A percentile compares a stretch with the other conserved stretches of the same genome.
Conservation (phyloP, 1,284 basidiomycete genomes). For the Coniferiporia sulphurascens region DNA sequence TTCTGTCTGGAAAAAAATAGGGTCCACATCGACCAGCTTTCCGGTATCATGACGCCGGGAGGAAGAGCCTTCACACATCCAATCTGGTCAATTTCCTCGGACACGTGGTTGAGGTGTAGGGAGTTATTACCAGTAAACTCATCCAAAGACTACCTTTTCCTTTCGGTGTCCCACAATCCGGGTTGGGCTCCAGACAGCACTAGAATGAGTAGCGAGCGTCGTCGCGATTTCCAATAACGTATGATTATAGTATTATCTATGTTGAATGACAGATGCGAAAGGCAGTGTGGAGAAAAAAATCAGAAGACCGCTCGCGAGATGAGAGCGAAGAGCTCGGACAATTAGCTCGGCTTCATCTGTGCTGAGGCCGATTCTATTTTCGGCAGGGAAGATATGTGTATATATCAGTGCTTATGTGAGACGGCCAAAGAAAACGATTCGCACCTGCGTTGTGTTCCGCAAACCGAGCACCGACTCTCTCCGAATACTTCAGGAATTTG, state of each 20-base stretch:
- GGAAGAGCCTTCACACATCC: no score
- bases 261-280: background rate
- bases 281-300: background rate
- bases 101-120: no score
- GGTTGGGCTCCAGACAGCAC: background rate
- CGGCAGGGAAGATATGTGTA: background rate
- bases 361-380: slow-evolving; percentile 5
- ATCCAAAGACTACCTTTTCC: background rate
- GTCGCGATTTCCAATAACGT: background rate
- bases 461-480: slow-evolving; percentile 89
- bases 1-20: no score
- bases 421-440: slow-evolving; percentile 21
- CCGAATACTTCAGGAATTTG: slow-evolving; percentile 97
- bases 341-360: slow-evolving; percentile 2
- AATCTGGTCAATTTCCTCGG: no score
- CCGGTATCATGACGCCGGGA: no score
- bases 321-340: background rate
- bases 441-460: slow-evolving; percentile 85
- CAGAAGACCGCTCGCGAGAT: background rate
- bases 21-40: no score
- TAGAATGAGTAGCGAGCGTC: background rate
- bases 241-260: background rate
- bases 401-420: background rate
- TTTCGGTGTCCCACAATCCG: background rate
- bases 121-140: background rate